A percentile compares a stretch with the other conserved stretches of the same genome.
phyloP scores from a whole-genome alignment of 495 filamentous ascomycete genomes.

The Hypoxylon subgilvum region DNA sequence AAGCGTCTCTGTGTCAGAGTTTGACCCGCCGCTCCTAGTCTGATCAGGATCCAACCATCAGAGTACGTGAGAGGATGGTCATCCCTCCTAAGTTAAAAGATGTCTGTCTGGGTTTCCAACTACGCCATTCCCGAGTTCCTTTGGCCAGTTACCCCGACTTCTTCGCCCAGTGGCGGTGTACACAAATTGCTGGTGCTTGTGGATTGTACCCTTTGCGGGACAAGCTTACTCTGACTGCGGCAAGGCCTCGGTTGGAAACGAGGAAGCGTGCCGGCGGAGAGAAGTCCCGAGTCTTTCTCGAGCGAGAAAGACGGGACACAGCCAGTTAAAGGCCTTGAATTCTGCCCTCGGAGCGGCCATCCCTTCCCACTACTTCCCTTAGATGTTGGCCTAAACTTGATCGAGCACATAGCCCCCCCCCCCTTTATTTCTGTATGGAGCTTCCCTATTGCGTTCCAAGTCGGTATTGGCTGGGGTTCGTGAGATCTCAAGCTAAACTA shows the following conservation, averaged over 20 bases:
- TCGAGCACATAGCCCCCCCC: too few species aligned
- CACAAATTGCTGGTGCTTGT: constrained; percentile 14
- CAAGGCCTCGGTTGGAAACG: constrained; percentile 45
- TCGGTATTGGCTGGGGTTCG: constrained; percentile 32
- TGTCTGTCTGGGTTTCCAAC: not conserved
- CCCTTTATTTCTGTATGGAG: constrained; percentile 33
- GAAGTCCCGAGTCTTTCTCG: constrained; percentile 42
- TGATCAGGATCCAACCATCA: constrained; percentile 24
- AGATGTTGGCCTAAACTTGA: constrained; percentile 40
- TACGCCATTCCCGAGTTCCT: not conserved
- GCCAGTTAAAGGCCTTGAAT: constrained; percentile 38
- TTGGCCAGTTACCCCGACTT: not conserved
- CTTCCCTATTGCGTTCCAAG: constrained; percentile 28
- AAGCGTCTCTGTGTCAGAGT: constrained; percentile 5
- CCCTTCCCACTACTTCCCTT: constrained; percentile 38
- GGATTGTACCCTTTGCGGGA: constrained; percentile 23
- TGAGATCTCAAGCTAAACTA: constrained; percentile 29
- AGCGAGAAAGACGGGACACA: constrained; percentile 51
- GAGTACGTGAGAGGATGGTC: constrained; percentile 41
- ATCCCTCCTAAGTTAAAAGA: too few species aligned
- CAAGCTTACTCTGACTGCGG: constrained; percentile 45
- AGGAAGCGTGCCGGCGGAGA: constrained; percentile 31
- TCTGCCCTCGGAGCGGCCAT: constrained; percentile 34
- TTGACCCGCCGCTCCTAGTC: not conserved
- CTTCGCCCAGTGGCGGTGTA: not conserved